Base-by-base conservation (phyloP, 768 basidiomycete species). In the Lactarius sp. region DNA sequence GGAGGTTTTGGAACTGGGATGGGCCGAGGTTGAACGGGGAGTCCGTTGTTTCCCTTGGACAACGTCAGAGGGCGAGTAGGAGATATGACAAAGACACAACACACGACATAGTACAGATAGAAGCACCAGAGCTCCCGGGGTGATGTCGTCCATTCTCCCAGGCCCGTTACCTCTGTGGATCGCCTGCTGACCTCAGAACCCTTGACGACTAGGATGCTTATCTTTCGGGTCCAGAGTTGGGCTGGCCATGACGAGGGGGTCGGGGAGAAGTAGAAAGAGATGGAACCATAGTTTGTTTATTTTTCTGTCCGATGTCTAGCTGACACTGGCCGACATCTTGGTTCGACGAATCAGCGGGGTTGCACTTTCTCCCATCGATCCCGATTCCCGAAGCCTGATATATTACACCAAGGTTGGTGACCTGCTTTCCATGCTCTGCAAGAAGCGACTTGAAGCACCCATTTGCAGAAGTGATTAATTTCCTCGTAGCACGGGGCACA, bases 221-320 rank as follows among this genome's bases (percentile, higher is more conserved):
- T n/a, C 47, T 62, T 51, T 62, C 31, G 49, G 27, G 27, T 42
- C 37, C 49, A 6, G 14, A 34, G 49, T 22, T 20, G 33, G 16
- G 39, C 13, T 5, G 18, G 39, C 14, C 94, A 94, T 12, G 88
- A 81, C 34, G 80, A 84, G 68, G 94, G 85, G 27, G 98, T 87
- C 73, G 93, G 80, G n/a, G 93, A 89, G 74, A 97, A 97, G 79
- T 96, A 98, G 82, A 94, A 98, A 81, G 98, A 97, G 77, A 97
- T 1, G 33, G 41, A 34, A 34, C 9, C n/a, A 44, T 37, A 14
- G 1, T 41, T 14, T 20, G 2, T 36, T 20, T 94, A 96, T 1
- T 8, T 8, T 37, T 31, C 37, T 47, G 12, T 44, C 18, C 42
- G 13, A 44, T 44, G 84, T 96, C 94, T 95, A 62, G 12, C 12